Conservation (phyloP, 305 asterid genomes). For the Ruellia speciosa region DNA sequence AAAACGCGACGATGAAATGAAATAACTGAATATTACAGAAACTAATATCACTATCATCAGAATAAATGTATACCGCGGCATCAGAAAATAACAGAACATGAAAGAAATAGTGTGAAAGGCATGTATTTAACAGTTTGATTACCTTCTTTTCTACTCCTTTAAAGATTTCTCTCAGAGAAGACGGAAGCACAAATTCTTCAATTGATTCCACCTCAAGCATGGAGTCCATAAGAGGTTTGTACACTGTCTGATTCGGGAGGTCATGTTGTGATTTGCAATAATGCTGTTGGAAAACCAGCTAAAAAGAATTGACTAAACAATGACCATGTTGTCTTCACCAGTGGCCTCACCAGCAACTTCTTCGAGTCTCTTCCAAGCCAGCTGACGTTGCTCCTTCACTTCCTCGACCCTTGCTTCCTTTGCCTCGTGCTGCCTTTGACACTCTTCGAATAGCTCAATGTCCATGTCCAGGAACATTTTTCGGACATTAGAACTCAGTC, state of each 20-base stretch:
- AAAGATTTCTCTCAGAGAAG: background rate
- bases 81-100: background rate
- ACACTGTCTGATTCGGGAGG: background rate
- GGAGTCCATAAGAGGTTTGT: background rate
- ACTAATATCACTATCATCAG: background rate
- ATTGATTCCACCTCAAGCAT: background rate
- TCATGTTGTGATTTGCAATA: conserved; percentile 1
- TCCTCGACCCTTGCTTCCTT: conserved; percentile 48
- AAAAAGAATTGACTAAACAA: background rate
- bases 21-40: background rate
- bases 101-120: background rate
- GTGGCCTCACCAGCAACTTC: conserved; percentile 47
- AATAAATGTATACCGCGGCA: background rate
- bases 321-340: conserved; percentile 23
- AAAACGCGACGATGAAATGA: background rate
- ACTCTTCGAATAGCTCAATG: conserved; percentile 63
- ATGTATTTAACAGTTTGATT: background rate
- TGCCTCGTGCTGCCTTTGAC: conserved; percentile 54
- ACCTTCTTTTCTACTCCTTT: background rate
- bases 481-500: conserved; percentile 66
- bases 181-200: background rate
- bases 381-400: conserved; percentile 43
- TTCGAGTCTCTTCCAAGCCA: conserved; percentile 74
- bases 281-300: background rate
- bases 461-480: conserved; percentile 90